Conservation (phyloP, 192 early-diverging fungal species). For the Radiomyces spectabilis region DNA sequence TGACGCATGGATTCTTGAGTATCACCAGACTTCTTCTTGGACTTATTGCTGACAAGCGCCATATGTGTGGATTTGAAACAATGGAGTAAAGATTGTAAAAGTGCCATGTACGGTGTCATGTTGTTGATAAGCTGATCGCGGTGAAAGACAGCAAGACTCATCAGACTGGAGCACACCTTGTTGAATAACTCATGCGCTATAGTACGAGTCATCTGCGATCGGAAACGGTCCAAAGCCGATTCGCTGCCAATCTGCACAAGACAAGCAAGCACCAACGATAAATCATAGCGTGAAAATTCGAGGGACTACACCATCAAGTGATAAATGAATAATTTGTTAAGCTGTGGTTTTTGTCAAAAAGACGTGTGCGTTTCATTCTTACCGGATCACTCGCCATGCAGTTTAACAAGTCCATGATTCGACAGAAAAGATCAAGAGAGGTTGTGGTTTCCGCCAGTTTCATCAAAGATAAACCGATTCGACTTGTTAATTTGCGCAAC, state of each 20-base stretch:
- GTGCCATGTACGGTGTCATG: conserved; percentile 43
- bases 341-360: no score
- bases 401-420: conserved; percentile 26
- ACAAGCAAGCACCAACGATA: conserved; percentile 32
- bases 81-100: conserved; percentile 48
- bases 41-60: conserved; percentile 23
- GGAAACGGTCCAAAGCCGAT: background rate
- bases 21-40: background rate
- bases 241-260: conserved; percentile 10
- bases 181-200: conserved; percentile 38
- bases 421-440: conserved; percentile 23
- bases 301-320: no score
- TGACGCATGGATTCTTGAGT: conserved; percentile 7
- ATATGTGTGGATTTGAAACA: conserved; percentile 49
- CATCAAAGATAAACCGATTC: conserved; percentile 27
- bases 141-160: conserved; percentile 37
- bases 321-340: no score
- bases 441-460: conserved; percentile 30
- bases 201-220: background rate
- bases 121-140: conserved; percentile 38
- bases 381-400: conserved; percentile 29
- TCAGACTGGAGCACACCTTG: conserved; percentile 39
- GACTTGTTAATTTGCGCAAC: conserved; percentile 26
- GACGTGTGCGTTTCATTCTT: conserved; percentile 4
- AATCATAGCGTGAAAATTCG: conserved; percentile 28